Evolutionary conservation across 441 rosid species (phyloP).

Genomic region (Bocquillonia castaneifolia): DNA sequence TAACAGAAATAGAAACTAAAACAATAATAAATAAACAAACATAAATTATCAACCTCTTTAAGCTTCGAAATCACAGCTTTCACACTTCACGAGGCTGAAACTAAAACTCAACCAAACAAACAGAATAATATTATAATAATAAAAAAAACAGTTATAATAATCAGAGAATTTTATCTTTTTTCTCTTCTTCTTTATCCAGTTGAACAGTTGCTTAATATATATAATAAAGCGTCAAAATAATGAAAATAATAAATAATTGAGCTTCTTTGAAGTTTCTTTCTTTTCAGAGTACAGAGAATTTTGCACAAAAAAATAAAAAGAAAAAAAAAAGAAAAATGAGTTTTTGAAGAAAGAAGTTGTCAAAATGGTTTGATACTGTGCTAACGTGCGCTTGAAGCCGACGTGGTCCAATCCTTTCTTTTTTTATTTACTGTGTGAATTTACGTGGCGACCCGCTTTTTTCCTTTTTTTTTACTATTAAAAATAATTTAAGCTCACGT

Average conservation of each 20-base stretch:
- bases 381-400: conserved; percentile 23
- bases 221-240: too few species aligned
- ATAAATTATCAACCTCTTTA: too few species aligned
- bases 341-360: not conserved
- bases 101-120: too few species aligned
- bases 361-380: conserved; percentile 4
- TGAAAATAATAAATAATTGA: too few species aligned
- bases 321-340: not conserved
- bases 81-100: too few species aligned
- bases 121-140: not conserved
- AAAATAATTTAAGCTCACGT: conserved; percentile 13
- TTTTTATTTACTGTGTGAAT: not conserved
- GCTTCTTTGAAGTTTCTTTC: conserved; percentile 2
- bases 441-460: conserved; percentile 19
- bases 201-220: not conserved
- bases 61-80: not conserved
- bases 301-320: too few species aligned
- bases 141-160: not conserved
- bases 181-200: conserved; percentile 10
- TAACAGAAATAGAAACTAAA: not conserved
- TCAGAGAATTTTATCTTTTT: too few species aligned
- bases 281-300: too few species aligned
- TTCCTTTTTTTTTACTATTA: not conserved
- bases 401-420: conserved; percentile 40
- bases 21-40: not conserved